These are phyloP conservation scores for Colletotrichum tropicale DNA, from an alignment of 2,329 filamentous ascomycete genomes.

Conservation along the genomic window DNA sequence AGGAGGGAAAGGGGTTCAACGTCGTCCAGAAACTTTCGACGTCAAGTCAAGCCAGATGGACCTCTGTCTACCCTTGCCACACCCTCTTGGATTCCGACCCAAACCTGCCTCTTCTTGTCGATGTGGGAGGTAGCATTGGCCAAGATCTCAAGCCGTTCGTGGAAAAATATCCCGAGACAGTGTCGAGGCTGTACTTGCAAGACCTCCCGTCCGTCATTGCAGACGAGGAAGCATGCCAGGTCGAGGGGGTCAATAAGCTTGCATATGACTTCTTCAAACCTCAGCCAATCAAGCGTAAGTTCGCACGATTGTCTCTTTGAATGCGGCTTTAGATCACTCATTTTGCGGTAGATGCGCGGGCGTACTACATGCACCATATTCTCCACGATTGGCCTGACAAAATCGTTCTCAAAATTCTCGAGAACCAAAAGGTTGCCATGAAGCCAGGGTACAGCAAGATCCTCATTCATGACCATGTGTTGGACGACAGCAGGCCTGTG, in stretches of 20 bases:
- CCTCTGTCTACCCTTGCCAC: background rate
- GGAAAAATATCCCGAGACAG: background rate
- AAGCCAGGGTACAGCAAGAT: constrained; percentile 43
- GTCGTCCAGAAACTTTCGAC: background rate
- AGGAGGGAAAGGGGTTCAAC: background rate
- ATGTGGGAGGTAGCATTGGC: background rate
- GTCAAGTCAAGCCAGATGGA: background rate
- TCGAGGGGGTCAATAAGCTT: background rate
- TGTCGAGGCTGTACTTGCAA: background rate
- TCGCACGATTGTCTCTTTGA: fast-evolving
- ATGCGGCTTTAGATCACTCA: background rate
- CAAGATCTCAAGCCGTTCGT: background rate
- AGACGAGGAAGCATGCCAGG: background rate
- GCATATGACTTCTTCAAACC: constrained; percentile 43
- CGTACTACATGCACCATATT: constrained; percentile 58
- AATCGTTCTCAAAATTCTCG: constrained; percentile 42
- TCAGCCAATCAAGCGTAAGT: constrained; percentile 31
- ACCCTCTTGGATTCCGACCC: background rate
- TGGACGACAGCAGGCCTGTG: constrained; percentile 32
- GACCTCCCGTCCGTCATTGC: background rate
- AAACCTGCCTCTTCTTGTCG: background rate
- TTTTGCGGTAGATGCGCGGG: constrained; percentile 36
- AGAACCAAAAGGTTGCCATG: constrained; percentile 45
- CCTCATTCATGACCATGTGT: constrained; percentile 41
- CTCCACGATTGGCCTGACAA: constrained; percentile 62